phyloP scores from a whole-genome alignment of 306 rosid genomes.

The Ochetophila trinervis region DNA sequence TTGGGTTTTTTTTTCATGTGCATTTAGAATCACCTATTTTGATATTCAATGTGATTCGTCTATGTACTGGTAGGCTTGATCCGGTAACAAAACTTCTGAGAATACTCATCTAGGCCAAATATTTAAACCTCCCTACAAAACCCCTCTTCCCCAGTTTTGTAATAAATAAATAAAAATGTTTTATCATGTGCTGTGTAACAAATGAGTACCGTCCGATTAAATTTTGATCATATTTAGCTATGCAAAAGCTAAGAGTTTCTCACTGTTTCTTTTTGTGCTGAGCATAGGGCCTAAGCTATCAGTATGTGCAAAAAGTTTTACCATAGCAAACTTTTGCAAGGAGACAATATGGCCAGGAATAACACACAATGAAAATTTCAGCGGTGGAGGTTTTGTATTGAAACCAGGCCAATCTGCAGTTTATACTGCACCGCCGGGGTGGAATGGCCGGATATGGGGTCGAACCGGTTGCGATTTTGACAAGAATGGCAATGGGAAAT shows the following conservation, averaged over 20 bases:
- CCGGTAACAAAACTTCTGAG: too few species aligned
- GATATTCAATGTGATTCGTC: too few species aligned
- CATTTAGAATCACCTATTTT: too few species aligned
- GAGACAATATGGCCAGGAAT: constrained; percentile 65
- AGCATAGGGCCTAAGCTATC: constrained; percentile 28
- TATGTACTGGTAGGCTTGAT: too few species aligned
- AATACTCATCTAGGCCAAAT: too few species aligned
- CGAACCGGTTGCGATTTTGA: constrained; percentile 62
- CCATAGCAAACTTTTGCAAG: constrained; percentile 53
- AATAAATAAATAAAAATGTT: too few species aligned
- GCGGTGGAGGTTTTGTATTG: constrained; percentile 40
- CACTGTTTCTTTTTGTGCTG: neutral
- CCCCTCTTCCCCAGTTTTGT: too few species aligned
- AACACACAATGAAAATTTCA: constrained; percentile 45
- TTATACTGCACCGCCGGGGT: constrained; percentile 36
- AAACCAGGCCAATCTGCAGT: constrained; percentile 43
- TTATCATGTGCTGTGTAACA: too few species aligned
- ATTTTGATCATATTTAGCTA: too few species aligned
- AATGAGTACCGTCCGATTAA: too few species aligned
- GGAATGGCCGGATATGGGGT: constrained; percentile 65
- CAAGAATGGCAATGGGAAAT: constrained; percentile 45
- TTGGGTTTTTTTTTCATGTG: too few species aligned
- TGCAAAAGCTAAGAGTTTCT: constrained; percentile 3
- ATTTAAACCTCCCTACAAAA: too few species aligned
- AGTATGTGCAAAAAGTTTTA: constrained; percentile 37